Evolutionary conservation across 176 grass and related monocot genomes (phyloP).

Genomic region (Musa troglodytarum): DNA sequence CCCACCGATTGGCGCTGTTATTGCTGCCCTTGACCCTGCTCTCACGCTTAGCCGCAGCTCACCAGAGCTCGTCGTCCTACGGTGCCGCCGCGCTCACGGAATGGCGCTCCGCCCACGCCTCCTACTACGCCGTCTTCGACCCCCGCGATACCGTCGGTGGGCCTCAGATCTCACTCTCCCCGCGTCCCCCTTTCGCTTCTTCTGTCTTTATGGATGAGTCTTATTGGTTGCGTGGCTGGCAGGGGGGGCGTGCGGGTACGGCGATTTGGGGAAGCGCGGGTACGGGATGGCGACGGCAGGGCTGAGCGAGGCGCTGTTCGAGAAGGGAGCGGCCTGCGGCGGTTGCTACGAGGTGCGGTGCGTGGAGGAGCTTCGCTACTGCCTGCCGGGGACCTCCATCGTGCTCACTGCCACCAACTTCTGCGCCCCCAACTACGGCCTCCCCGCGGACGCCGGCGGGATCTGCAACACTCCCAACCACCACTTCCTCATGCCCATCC

Average conservation of each 20-base stretch:
- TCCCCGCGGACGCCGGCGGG: conserved; percentile 72
- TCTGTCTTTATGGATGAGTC: background rate
- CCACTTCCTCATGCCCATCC: conserved; percentile 92
- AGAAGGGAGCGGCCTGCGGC: conserved; percentile 74
- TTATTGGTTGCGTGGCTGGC: conserved; percentile 16
- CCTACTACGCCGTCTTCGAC: conserved; percentile 82
- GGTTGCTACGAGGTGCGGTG: conserved; percentile 96
- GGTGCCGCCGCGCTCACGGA: background rate
- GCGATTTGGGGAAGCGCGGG: conserved; percentile 84
- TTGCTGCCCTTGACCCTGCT: background rate
- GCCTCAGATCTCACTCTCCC: background rate
- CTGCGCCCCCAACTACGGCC: conserved; percentile 86
- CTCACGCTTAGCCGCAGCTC: background rate
- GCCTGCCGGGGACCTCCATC: conserved; percentile 90
- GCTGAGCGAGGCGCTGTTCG: conserved; percentile 81
- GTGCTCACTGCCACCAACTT: conserved; percentile 91
- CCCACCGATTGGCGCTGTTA: background rate
- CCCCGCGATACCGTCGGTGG: conserved; percentile 70
- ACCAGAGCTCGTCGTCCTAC: conserved; percentile 4
- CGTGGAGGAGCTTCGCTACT: conserved; percentile 81
- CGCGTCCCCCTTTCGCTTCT: background rate
- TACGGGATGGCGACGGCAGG: conserved; percentile 94
- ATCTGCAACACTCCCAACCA: conserved; percentile 92
- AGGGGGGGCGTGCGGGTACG: conserved; percentile 95
- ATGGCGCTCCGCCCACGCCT: conserved; percentile 83